A percentile compares a stretch with the other conserved stretches of the same genome.
These are phyloP conservation scores for Wallacemonas rigidus DNA, from an alignment of 208 protist species.

Conservation along the genomic window DNA sequence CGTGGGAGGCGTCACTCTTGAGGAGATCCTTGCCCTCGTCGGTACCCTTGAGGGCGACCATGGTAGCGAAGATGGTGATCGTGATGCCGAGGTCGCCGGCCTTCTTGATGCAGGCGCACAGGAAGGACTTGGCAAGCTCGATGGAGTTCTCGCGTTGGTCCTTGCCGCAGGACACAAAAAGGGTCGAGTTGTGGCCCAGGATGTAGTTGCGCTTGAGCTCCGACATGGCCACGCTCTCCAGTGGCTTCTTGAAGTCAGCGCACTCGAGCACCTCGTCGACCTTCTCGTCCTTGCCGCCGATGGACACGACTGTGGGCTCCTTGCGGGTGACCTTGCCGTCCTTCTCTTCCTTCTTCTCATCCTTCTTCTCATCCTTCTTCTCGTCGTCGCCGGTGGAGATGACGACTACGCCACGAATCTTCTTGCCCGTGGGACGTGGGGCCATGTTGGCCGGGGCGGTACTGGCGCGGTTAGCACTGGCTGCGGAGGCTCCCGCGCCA, in stretches of 20 bases:
- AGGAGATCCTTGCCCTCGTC: constrained; percentile 60
- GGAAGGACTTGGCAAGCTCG: constrained; percentile 47
- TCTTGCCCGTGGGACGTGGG: constrained; percentile 23
- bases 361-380: constrained; percentile 21
- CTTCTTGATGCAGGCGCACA: constrained; percentile 50
- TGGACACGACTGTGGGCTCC: constrained; percentile 36
- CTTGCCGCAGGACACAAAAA: constrained; percentile 48
- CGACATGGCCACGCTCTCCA: constrained; percentile 43
- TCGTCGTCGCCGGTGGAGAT: constrained; percentile 2
- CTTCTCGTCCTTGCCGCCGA: constrained; percentile 39
- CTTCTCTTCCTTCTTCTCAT: constrained; percentile 32
- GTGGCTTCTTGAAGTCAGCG: constrained; percentile 31
- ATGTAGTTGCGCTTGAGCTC: constrained; percentile 62
- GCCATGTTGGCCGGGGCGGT: neutral
- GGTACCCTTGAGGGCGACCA: constrained; percentile 55
- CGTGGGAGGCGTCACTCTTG: constrained; percentile 51
- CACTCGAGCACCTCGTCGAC: constrained; percentile 56
- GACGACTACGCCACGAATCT: constrained; percentile 15
- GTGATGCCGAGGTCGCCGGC: constrained; percentile 34
- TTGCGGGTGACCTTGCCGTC: constrained; percentile 47
- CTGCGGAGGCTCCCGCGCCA: neutral
- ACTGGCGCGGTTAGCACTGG: neutral
- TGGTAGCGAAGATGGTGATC: constrained; percentile 61
- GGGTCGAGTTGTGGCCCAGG: constrained; percentile 56
- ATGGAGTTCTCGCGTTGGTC: constrained; percentile 31